Evolutionary conservation across 139 green algal species (phyloP).

Genomic region (Chlamydomonas schloesseri): DNA sequence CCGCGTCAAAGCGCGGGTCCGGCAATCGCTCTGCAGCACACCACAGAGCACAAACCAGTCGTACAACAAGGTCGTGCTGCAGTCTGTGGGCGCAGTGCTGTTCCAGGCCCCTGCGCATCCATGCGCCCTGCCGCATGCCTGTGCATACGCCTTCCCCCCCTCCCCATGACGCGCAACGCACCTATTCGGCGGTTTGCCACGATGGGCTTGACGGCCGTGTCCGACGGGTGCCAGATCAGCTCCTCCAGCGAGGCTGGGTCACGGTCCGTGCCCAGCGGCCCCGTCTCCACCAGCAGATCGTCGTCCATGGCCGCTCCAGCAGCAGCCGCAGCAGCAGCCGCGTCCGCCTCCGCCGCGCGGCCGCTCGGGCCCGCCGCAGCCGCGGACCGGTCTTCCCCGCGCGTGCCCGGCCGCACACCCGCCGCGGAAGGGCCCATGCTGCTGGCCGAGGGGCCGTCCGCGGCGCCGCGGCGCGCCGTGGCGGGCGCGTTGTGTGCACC

Average conservation of each 20-base stretch:
- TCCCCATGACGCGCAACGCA: too few relatives aligned
- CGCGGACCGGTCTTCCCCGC: neutral
- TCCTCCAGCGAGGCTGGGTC: slow-evolving; percentile 50
- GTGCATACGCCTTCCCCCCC: too few relatives aligned
- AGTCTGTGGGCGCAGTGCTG: too few relatives aligned
- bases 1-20: slow-evolving; percentile 77
- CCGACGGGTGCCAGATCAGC: slow-evolving; percentile 86
- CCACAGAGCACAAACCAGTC: too few relatives aligned
- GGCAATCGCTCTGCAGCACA: slow-evolving; percentile 73
- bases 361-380: too few relatives aligned
- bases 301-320: slow-evolving; percentile 10
- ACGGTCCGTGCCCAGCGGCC: neutral
- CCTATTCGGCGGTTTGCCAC: slow-evolving; percentile 88
- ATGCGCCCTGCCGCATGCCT: too few relatives aligned
- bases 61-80: too few relatives aligned
- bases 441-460: neutral
- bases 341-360: neutral
- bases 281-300: slow-evolving; percentile 29
- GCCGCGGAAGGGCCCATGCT: neutral
- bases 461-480: slow-evolving; percentile 6
- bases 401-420: neutral
- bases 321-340: neutral
- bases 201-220: slow-evolving; percentile 91
- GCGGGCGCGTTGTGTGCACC: neutral
- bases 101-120: too few relatives aligned